These are phyloP conservation scores for Chernovozyma aurita DNA, from an alignment of 1,139 yeast species.

Conservation along the genomic window DNA sequence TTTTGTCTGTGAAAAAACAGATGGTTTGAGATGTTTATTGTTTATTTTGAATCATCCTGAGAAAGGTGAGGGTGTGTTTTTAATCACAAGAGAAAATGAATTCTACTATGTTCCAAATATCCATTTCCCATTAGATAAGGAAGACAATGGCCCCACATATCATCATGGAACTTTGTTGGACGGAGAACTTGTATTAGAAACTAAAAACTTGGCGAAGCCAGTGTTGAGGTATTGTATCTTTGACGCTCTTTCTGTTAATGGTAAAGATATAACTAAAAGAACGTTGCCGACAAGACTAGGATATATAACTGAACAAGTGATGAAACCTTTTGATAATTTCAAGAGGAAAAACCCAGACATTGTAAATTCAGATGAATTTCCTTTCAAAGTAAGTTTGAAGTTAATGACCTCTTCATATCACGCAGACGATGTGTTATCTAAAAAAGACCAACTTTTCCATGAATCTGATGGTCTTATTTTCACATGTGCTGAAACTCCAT, in stretches of 20 bases:
- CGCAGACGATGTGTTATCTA: conserved; percentile 69
- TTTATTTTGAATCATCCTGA: conserved; percentile 65
- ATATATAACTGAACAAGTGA: conserved; percentile 76
- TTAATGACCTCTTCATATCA: conserved; percentile 83
- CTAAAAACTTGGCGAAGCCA: conserved; percentile 43
- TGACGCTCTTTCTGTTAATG: conserved; percentile 85
- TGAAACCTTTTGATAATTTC: conserved; percentile 73
- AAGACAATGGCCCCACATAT: conserved; percentile 48
- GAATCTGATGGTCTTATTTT: conserved; percentile 92
- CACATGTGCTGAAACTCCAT: conserved; percentile 87
- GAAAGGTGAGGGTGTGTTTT: conserved; percentile 70
- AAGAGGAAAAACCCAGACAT: conserved; percentile 68
- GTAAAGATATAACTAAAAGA: conserved; percentile 62
- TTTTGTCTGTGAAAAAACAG: conserved; percentile 93
- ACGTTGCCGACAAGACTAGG: conserved; percentile 80
- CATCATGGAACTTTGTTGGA: conserved; percentile 89
- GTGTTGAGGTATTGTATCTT: conserved; percentile 75
- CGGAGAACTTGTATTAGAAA: conserved; percentile 78
- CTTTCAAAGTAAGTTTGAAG: conserved; percentile 81
- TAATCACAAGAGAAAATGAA: conserved; percentile 83
- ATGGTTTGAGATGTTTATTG: conserved; percentile 81
- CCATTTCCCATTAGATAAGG: conserved; percentile 70
- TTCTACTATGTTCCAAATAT: conserved; percentile 76
- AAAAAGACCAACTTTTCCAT: conserved; percentile 73
- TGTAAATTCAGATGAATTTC: conserved; percentile 62